These are phyloP conservation scores for Barnettozyma sp. DNA, from an alignment of 805 yeast species.

Conservation along the genomic window DNA sequence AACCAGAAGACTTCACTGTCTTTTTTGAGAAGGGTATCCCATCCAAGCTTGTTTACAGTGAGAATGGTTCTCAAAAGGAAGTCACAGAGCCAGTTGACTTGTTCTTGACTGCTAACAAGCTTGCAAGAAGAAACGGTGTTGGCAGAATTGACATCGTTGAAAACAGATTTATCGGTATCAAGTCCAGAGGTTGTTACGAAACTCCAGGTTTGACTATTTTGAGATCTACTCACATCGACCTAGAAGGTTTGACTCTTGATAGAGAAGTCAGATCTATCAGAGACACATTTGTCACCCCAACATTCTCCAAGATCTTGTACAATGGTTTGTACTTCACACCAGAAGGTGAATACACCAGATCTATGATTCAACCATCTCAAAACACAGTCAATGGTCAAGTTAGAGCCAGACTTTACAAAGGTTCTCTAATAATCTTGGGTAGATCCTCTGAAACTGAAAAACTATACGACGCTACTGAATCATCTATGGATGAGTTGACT, in stretches of 20 bases:
- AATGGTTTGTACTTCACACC: slow-evolving; percentile 98
- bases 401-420: slow-evolving; percentile 91
- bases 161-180: slow-evolving; percentile 97
- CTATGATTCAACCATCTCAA: slow-evolving; percentile 93
- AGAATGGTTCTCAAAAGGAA: slow-evolving; percentile 47
- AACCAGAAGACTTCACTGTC: slow-evolving; percentile 83
- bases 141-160: slow-evolving; percentile 99
- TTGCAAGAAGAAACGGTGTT: slow-evolving; percentile 98
- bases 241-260: slow-evolving; percentile 95
- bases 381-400: slow-evolving; percentile 93
- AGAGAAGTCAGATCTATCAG: slow-evolving; percentile 96
- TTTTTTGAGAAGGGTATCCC: slow-evolving; percentile 86
- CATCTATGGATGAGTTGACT: slow-evolving; percentile 98
- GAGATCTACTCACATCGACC: slow-evolving; percentile 90
- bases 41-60: slow-evolving; percentile 60
- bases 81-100: slow-evolving; percentile 88
- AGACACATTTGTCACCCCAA: slow-evolving; percentile 91
- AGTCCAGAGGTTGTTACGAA: slow-evolving; percentile 99
- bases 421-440: slow-evolving; percentile 76
- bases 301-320: slow-evolving; percentile 85
- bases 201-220: slow-evolving; percentile 96
- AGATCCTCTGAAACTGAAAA: slow-evolving; percentile 94
- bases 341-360: slow-evolving; percentile 92
- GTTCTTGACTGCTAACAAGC: slow-evolving; percentile 85
- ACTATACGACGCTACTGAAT: slow-evolving; percentile 94